Evolutionary conservation across 2,329 filamentous ascomycete genomes (phyloP).

Genomic region (Dothiorella sarmentorum): DNA sequence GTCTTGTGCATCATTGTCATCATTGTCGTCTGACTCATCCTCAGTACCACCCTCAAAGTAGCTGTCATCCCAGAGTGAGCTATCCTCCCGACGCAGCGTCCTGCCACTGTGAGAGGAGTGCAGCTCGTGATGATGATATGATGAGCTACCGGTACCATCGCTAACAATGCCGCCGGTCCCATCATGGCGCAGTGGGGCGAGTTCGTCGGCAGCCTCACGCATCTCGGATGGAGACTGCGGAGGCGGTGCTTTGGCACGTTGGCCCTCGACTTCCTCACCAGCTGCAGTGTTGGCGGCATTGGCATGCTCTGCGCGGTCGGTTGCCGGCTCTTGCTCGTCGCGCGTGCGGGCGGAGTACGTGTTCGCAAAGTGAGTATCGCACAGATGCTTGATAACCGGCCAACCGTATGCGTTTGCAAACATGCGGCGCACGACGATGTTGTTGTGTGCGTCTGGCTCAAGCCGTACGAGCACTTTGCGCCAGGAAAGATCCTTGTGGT

Average conservation of each 20-base stretch:
- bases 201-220: conserved; percentile 45
- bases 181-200: conserved; percentile 31
- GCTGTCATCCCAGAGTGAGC: conserved; percentile 47
- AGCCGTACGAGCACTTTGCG: conserved; percentile 93
- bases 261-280: conserved; percentile 62
- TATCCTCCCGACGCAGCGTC: conserved; percentile 33
- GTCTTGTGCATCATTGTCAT: conserved; percentile 26
- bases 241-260: conserved; percentile 37
- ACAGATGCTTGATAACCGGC: conserved; percentile 93
- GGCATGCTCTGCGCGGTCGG: conserved; percentile 65
- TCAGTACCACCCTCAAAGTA: conserved; percentile 49
- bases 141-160: conserved; percentile 18
- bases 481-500: conserved; percentile 89
- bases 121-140: not conserved
- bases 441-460: conserved; percentile 97
- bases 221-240: conserved; percentile 47
- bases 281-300: conserved; percentile 55
- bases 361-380: conserved; percentile 90
- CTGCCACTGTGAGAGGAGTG: not conserved
- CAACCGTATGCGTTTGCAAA: conserved; percentile 97
- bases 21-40: conserved; percentile 42
- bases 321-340: conserved; percentile 64
- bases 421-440: conserved; percentile 93
- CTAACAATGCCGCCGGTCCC: conserved; percentile 5
- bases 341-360: conserved; percentile 61